Conservation (phyloP, 495 filamentous ascomycete species). For the Staphylotrichum longicolle region DNA sequence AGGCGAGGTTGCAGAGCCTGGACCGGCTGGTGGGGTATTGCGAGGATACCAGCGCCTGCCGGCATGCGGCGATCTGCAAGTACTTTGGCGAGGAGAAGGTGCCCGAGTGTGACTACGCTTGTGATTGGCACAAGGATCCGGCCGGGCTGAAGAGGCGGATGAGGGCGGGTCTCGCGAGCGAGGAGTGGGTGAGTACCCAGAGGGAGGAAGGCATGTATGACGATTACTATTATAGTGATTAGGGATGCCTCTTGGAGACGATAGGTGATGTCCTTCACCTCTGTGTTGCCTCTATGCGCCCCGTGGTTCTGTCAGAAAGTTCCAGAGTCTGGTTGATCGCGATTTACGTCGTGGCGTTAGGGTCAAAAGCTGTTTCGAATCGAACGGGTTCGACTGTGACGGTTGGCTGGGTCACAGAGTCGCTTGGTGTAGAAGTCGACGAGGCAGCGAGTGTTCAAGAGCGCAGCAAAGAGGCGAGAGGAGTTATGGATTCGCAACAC, state of each 20-base stretch:
- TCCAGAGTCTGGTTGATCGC: no score
- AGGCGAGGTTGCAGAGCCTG: slow-evolving; percentile 47
- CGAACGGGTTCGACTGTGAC: no score
- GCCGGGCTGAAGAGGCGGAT: slow-evolving; percentile 62
- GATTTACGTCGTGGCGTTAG: no score
- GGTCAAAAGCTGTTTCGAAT: no score
- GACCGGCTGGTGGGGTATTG: slow-evolving; percentile 72
- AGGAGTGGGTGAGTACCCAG: slow-evolving; percentile 74
- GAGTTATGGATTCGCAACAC: no score
- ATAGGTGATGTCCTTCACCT: no score
- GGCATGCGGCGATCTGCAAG: slow-evolving; percentile 71
- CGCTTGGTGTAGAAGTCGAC: no score
- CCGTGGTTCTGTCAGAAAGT: no score
- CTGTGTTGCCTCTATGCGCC: no score
- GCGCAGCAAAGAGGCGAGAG: no score
- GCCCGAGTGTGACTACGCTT: slow-evolving; percentile 75
- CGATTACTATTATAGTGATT: slow-evolving; percentile 36
- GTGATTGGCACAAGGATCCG: slow-evolving; percentile 83
- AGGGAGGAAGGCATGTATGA: slow-evolving; percentile 57
- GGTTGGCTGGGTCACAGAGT: no score
- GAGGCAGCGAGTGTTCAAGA: no score
- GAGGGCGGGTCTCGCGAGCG: slow-evolving; percentile 58
- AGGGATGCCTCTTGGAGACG: neutral
- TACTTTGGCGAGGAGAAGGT: slow-evolving; percentile 73
- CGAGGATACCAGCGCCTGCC: slow-evolving; percentile 67